phyloP scores from a whole-genome alignment of 2,329 filamentous ascomycete species.

The Cladosporium sphaerospermum region DNA sequence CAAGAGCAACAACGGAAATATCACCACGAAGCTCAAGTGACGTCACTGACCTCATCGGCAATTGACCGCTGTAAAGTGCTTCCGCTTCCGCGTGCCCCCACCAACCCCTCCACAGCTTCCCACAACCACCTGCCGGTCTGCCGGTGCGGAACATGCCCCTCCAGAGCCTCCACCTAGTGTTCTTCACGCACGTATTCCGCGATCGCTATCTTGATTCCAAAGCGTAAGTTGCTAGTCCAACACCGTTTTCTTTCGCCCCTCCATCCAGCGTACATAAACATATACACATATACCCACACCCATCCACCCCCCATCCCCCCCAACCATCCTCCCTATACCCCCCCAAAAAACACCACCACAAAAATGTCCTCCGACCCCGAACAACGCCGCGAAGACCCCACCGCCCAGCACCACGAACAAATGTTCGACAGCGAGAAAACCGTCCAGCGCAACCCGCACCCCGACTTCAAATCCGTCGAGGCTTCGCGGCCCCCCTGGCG shows the following conservation, averaged over 20 bases:
- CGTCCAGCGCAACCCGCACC: conserved; percentile 60
- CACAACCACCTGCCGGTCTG: neutral
- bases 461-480: conserved; percentile 70
- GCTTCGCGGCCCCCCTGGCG: conserved; percentile 58
- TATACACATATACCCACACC: neutral
- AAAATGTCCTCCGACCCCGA: conserved; percentile 27
- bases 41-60: no score
- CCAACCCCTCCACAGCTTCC: no score
- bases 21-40: no score
- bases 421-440: conserved; percentile 39
- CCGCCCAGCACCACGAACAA: conserved; percentile 24
- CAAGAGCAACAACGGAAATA: no score
- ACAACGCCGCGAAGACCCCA: conserved; percentile 20
- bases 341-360: neutral
- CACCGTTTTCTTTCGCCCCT: no score
- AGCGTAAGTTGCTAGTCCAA: no score
- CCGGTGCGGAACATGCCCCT: neutral
- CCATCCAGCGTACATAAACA: neutral
- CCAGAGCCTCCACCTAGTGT: neutral
- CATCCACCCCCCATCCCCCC: neutral
- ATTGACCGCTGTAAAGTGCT: no score
- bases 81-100: no score
- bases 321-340: neutral
- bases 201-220: no score
- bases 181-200: no score